Conservation (phyloP, 1,284 basidiomycete species). For the Coriolopsis trogii region DNA sequence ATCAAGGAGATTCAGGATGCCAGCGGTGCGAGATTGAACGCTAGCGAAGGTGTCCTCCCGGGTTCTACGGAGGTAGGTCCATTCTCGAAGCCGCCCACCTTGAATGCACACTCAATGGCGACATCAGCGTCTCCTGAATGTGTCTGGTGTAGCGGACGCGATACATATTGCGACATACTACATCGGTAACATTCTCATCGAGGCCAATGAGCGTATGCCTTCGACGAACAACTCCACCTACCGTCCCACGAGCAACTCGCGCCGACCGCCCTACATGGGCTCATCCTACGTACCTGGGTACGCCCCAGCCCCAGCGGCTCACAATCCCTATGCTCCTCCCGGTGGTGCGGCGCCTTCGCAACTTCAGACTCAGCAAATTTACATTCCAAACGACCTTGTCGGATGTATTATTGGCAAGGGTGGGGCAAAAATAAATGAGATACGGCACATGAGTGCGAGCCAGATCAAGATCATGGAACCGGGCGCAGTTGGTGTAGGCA, state of each 20-base stretch:
- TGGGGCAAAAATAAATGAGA: slow-evolving; percentile 99
- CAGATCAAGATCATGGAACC: slow-evolving; percentile 99
- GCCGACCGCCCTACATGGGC: slow-evolving; percentile 52
- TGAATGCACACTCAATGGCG: slow-evolving; percentile 17
- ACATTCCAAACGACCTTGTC: slow-evolving; percentile 97
- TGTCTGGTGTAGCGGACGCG: slow-evolving; percentile 99
- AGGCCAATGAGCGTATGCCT: slow-evolving; percentile 88
- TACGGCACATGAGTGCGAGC: slow-evolving; percentile 90
- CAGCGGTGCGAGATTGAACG: slow-evolving; percentile 93
- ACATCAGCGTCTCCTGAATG: slow-evolving; percentile 87
- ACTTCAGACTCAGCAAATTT: slow-evolving; percentile 96
- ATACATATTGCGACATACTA: slow-evolving; percentile 99
- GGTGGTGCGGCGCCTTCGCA: slow-evolving; percentile 49
- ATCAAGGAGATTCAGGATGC: slow-evolving; percentile 99
- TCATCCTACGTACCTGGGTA: slow-evolving; percentile 77
- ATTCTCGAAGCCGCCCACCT: background rate
- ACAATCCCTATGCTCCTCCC: slow-evolving; percentile 10
- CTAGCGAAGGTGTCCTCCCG: slow-evolving; percentile 97
- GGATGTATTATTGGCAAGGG: slow-evolving; percentile 99
- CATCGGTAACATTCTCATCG: slow-evolving; percentile 95
- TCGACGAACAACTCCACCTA: slow-evolving; percentile 50
- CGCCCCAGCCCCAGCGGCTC: slow-evolving; percentile 31
- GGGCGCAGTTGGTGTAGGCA: slow-evolving; percentile 71
- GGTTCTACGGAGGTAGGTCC: slow-evolving; percentile 91
- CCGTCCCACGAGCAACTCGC: slow-evolving; percentile 46